A percentile compares a stretch with the other conserved stretches of the same genome.
Evolutionary conservation across 1,284 basidiomycete genomes (phyloP).

Genomic region (Ustilago esculenta): DNA sequence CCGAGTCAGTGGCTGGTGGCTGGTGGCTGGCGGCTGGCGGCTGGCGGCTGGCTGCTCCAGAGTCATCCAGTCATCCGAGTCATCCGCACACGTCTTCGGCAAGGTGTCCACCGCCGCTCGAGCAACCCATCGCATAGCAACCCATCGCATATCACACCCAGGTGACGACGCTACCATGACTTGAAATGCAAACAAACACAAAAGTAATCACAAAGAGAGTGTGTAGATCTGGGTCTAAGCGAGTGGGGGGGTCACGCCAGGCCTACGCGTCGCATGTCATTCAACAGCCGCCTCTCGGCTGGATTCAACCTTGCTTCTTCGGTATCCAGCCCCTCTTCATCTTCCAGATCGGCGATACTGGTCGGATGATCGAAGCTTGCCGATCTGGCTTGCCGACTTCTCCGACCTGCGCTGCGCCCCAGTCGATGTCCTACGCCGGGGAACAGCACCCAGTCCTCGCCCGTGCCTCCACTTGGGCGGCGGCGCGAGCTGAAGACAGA

Average conservation of each 20-base stretch:
- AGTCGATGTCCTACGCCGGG: constrained; percentile 46
- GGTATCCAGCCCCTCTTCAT: constrained; percentile 34
- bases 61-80: constrained; percentile 1
- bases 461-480: constrained; percentile 13
- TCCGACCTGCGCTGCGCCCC: constrained; percentile 2
- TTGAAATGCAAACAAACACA: constrained; percentile 1
- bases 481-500: constrained; percentile 20
- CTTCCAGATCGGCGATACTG: constrained; percentile 40
- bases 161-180: neutral
- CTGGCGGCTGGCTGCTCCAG: constrained; percentile 17
- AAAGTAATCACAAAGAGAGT: neutral
- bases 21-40: too few species aligned
- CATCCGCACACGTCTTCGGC: too few species aligned
- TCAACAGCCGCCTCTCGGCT: constrained; percentile 46
- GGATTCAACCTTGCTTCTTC: constrained; percentile 33
- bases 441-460: constrained; percentile 61
- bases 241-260: constrained; percentile 15
- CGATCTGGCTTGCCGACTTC: neutral
- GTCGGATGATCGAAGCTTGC: constrained; percentile 32
- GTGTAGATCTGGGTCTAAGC: neutral
- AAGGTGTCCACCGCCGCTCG: too few species aligned
- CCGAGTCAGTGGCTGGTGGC: too few species aligned
- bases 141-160: too few species aligned
- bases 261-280: constrained; percentile 45
- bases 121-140: too few species aligned